phyloP scores from a whole-genome alignment of 352 stramenopile genomes.

The Saprolegnia diclina region DNA sequence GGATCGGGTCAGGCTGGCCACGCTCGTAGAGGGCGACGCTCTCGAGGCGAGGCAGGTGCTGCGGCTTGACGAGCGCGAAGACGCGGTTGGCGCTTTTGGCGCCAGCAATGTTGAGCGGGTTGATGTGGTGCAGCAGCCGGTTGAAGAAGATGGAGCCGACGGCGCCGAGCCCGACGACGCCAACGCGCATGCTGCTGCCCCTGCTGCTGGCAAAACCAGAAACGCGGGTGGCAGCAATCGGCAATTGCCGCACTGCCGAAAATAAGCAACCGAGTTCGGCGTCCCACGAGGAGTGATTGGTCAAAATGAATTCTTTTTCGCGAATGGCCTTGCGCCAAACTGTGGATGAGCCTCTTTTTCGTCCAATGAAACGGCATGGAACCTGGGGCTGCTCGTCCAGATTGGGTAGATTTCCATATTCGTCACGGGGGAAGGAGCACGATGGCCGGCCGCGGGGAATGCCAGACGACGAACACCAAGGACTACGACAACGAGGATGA shows the following conservation, averaged over 20 bases:
- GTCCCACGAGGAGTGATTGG: no score
- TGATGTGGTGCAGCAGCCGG: conserved; percentile 18
- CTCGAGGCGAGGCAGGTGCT: conserved; percentile 35
- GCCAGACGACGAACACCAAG: conserved; percentile 93
- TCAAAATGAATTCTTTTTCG: conserved; percentile 12
- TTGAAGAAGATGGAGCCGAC: conserved; percentile 72
- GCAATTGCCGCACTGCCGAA: neutral
- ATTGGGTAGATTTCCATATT: conserved; percentile 4
- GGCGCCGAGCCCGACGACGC: conserved; percentile 58
- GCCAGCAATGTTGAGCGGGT: neutral
- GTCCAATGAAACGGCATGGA: conserved; percentile 14
- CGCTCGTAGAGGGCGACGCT: conserved; percentile 17
- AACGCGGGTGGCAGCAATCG: neutral
- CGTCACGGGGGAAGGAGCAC: conserved; percentile 13
- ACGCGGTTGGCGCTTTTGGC: conserved; percentile 27
- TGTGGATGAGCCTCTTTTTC: conserved; percentile 11
- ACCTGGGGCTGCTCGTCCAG: conserved; percentile 17
- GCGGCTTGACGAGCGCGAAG: conserved; percentile 48
- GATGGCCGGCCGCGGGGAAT: conserved; percentile 65
- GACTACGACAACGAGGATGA: conserved; percentile 95
- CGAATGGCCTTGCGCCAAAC: neutral
- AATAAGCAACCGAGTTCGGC: neutral
- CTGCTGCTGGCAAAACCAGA: neutral
- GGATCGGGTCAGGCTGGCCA: conserved; percentile 36
- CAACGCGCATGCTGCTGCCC: conserved; percentile 21